Evolutionary conservation across 2,329 filamentous ascomycete genomes (phyloP).

Genomic region (Ustulina deusta): DNA sequence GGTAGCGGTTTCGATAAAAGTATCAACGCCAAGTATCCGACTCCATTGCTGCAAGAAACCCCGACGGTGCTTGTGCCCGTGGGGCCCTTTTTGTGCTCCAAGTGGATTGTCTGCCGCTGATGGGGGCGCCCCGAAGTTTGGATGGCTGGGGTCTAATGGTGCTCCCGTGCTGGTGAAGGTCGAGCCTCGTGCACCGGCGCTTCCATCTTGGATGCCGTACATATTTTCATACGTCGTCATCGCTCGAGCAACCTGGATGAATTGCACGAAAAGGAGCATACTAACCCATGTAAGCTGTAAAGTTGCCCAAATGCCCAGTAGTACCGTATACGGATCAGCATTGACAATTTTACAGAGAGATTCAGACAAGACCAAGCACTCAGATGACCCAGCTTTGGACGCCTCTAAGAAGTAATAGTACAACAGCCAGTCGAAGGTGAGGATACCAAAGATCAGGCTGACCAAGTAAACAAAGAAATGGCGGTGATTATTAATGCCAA

Average conservation of each 20-base stretch:
- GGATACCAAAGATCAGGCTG: conserved; percentile 79
- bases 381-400: conserved; percentile 62
- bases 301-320: conserved; percentile 81
- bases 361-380: conserved; percentile 82
- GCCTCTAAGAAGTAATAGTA: conserved; percentile 77
- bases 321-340: conserved; percentile 84
- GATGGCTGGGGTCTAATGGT: conserved; percentile 74
- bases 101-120: conserved; percentile 57
- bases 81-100: conserved; percentile 54
- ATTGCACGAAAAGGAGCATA: conserved; percentile 96
- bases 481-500: conserved; percentile 94
- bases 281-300: conserved; percentile 94
- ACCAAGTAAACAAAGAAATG: conserved; percentile 95
- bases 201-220: conserved; percentile 77
- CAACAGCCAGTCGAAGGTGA: conserved; percentile 76
- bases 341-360: conserved; percentile 80
- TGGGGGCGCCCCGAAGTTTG: conserved; percentile 65
- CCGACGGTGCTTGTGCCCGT: conserved; percentile 67
- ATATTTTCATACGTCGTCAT: conserved; percentile 98
- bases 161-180: conserved; percentile 84
- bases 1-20: conserved; percentile 91
- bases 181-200: conserved; percentile 68
- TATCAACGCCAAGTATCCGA: conserved; percentile 88
- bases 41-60: conserved; percentile 84
- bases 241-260: conserved; percentile 90